Conservation (phyloP, 768 basidiomycete species). For the Phlebiopsis gigantea region DNA sequence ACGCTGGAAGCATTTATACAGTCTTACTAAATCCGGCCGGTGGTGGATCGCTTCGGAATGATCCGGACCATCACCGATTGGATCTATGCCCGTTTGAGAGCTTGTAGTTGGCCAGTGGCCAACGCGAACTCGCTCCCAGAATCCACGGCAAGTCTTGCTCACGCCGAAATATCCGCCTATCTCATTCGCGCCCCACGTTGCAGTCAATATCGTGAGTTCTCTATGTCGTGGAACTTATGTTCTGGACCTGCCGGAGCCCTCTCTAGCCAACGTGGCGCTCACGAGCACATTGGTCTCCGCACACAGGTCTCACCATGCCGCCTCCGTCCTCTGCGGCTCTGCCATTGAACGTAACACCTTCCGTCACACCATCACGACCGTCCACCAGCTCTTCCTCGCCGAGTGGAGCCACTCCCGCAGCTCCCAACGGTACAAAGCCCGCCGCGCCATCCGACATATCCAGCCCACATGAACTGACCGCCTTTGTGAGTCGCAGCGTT, state of each 20-base stretch:
- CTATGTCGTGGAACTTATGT: neutral
- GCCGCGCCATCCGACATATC: conserved; percentile 61
- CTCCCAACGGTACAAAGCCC: conserved; percentile 15
- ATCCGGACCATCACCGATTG: conserved; percentile 1
- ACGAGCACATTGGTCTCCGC: neutral
- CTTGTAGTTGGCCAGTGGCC: conserved; percentile 1
- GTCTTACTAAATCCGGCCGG: neutral
- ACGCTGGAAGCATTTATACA: neutral
- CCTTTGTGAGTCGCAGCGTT: conserved; percentile 61
- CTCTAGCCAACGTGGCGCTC: neutral
- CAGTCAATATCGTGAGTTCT: neutral
- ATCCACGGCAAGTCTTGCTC: neutral
- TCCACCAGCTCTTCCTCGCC: conserved; percentile 25
- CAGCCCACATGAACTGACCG: conserved; percentile 90
- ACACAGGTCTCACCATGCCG: conserved; percentile 11
- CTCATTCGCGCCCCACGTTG: neutral
- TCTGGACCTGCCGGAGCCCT: neutral
- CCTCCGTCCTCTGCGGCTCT: conserved; percentile 50
- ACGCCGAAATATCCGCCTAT: neutral
- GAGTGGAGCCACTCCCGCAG: conserved; percentile 24
- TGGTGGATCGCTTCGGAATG: neutral
- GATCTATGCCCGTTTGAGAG: neutral
- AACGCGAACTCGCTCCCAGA: neutral
- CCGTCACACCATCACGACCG: conserved; percentile 31
- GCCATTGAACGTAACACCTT: conserved; percentile 58